Base-by-base conservation (phyloP, 2,329 filamentous ascomycete species). In the Ilyonectria robusta region DNA sequence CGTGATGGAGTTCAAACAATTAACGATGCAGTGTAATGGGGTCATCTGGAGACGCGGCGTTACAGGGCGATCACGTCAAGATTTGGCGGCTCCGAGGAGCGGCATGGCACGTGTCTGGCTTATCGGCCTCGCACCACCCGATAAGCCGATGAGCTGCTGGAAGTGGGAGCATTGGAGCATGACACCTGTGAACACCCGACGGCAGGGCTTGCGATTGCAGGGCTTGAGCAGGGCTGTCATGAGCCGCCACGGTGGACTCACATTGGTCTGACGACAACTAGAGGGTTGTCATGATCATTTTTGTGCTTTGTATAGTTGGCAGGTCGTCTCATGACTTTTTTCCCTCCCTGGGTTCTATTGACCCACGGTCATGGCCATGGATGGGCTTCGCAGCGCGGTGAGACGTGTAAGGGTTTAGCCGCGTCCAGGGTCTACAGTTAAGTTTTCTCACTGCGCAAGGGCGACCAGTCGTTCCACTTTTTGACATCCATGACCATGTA, bases 1-100 rank as follows among this genome's bases (percentile, higher is more conserved):
- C 62, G 55, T 59, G 44, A 44, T 59, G 72, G 62, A 65, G 46
- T 57, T 59, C 65, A 69, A 72, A 47, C 53, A 57, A 67, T 68
- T 56, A 65, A 71, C 66, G 62, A 70, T 68, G 64, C 44, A 54
- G 64, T 64, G 61, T 60, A 59, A 68, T 53, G 53, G 35, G 51
- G 53, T 61, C 57, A 54, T 66, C 51, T 70, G 66, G 65, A 66
- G 72, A 67, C 65, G 68, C 67, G 66, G 66, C 65, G 61, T 72
- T 65, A 56, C 50, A 60, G 47, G 70, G 74, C 58, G 66, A 74
- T 75, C 73, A 75, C 69, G 73, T 73, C 69, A 75, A 72, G 68
- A 64, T 67, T 69, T 69, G 67, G 70, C 55, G 64, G 67, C 68
- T 65, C 69, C 59, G 67, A 70, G 48, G 23, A 67, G 53, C 60